Percentiles rank a stretch among this genome's conserved stretches.
These are phyloP conservation scores for Plasmodium relictum DNA, from an alignment of 169 alveolate genomes.

Conservation along the genomic window DNA sequence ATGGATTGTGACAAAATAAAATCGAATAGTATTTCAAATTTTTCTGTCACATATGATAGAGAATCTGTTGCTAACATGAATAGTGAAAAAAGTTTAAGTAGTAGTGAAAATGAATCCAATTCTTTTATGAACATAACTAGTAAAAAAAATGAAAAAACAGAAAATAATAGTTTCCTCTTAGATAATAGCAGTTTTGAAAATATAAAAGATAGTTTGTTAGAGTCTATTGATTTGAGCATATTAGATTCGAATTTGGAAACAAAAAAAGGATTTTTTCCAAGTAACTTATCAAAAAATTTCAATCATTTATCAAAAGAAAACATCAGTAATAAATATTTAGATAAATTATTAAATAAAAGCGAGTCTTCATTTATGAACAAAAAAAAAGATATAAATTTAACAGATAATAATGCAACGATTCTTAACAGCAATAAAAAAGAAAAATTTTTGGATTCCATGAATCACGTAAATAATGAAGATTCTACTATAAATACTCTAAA, in stretches of 20 bases:
- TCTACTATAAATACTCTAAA: slow-evolving; percentile 32
- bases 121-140: slow-evolving; percentile 64
- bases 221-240: slow-evolving; percentile 72
- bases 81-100: slow-evolving; percentile 42
- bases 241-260: slow-evolving; percentile 70
- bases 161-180: slow-evolving; percentile 40
- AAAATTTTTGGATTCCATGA: slow-evolving; percentile 30
- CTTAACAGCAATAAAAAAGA: slow-evolving; percentile 38
- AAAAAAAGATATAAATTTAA: slow-evolving; percentile 32
- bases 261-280: slow-evolving; percentile 58
- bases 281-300: slow-evolving; percentile 61
- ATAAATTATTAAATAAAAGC: slow-evolving; percentile 63
- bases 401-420: slow-evolving; percentile 1
- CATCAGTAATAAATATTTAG: slow-evolving; percentile 59
- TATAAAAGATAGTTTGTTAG: slow-evolving; percentile 68
- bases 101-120: slow-evolving; percentile 67
- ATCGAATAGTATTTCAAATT: slow-evolving; percentile 59
- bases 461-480: slow-evolving; percentile 39
- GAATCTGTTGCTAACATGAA: slow-evolving; percentile 57
- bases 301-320: slow-evolving; percentile 64
- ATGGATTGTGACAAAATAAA: slow-evolving; percentile 69
- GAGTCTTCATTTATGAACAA: slow-evolving; percentile 12
- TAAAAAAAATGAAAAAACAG: slow-evolving; percentile 59
- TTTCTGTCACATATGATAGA: slow-evolving; percentile 65
- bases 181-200: slow-evolving; percentile 69